phyloP scores from a whole-genome alignment of 495 filamentous ascomycete genomes.

The Lichenothelia convexa region DNA sequence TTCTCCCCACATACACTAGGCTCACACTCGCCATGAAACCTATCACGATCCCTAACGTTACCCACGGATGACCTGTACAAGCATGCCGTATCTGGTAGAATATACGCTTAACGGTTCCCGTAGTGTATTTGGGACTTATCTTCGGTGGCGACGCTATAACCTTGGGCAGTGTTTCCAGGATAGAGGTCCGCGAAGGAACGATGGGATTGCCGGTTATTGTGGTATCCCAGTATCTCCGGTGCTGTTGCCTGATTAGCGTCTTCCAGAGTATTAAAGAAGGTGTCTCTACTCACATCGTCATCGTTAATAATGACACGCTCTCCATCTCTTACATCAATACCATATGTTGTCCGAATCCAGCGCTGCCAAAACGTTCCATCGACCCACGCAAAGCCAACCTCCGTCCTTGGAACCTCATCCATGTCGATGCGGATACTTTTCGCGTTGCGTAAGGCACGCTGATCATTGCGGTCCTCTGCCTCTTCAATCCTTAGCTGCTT shows the following conservation, averaged over 20 bases:
- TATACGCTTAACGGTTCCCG: slow-evolving; percentile 53
- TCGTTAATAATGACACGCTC: slow-evolving; percentile 95
- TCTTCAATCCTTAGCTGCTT: slow-evolving; percentile 94
- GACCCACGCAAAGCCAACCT: slow-evolving; percentile 95
- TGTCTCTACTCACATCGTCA: slow-evolving; percentile 57
- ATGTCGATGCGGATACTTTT: slow-evolving; percentile 86
- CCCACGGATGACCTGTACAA: slow-evolving; percentile 51
- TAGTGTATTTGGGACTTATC: slow-evolving; percentile 73
- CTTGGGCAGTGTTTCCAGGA: slow-evolving; percentile 82
- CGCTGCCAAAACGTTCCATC: slow-evolving; percentile 95
- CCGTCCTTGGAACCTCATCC: slow-evolving; percentile 66
- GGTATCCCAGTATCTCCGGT: slow-evolving; percentile 84
- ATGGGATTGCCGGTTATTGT: slow-evolving; percentile 78
- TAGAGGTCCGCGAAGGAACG: slow-evolving; percentile 77
- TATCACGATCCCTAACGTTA: slow-evolving; percentile 43
- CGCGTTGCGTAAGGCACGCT: slow-evolving; percentile 66
- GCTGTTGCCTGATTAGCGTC: slow-evolving; percentile 31
- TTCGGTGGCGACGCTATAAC: slow-evolving; percentile 52
- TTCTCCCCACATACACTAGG: slow-evolving; percentile 32
- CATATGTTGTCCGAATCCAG: slow-evolving; percentile 87
- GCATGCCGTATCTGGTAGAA: slow-evolving; percentile 58
- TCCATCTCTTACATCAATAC: slow-evolving; percentile 66
- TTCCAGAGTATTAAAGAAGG: not conserved
- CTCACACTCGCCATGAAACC: slow-evolving; percentile 31
- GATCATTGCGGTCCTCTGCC: slow-evolving; percentile 82